A percentile compares a stretch with the other conserved stretches of the same genome.
phyloP scores from a whole-genome alignment of 805 yeast species.

The Myxozyma mucilagina region DNA sequence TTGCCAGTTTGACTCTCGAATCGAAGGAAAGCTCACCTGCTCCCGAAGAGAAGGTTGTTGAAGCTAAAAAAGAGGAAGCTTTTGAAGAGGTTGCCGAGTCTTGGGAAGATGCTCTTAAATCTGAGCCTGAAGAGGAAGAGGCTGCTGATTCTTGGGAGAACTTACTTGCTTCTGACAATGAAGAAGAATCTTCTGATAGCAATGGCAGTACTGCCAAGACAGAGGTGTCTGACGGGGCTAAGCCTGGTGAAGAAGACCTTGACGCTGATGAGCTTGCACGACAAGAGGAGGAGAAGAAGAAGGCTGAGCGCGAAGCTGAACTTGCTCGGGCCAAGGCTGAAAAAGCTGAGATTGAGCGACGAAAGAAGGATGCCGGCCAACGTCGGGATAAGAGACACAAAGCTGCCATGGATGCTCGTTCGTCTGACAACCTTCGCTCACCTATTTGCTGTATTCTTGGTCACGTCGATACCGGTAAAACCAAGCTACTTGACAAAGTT shows the following conservation, averaged over 20 bases:
- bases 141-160: constrained; percentile 33
- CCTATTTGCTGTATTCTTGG: constrained; percentile 99
- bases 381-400: constrained; percentile 42
- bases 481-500: constrained; percentile 91
- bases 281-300: constrained; percentile 34
- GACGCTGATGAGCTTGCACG: constrained; percentile 40
- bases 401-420: constrained; percentile 42
- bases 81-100: constrained; percentile 47
- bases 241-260: constrained; percentile 39
- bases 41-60: constrained; percentile 31
- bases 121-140: constrained; percentile 19
- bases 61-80: constrained; percentile 25
- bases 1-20: constrained; percentile 31
- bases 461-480: constrained; percentile 99
- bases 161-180: constrained; percentile 37
- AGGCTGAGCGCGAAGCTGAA: constrained; percentile 19
- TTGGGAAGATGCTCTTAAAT: constrained; percentile 40
- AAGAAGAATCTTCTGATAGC: constrained; percentile 29
- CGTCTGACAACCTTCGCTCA: constrained; percentile 75
- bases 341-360: constrained; percentile 40
- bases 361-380: constrained; percentile 41
- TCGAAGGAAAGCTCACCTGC: constrained; percentile 34
- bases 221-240: constrained; percentile 38
- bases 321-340: constrained; percentile 31
- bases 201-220: constrained; percentile 36